Conservation (phyloP, 2,329 filamentous ascomycete genomes). For the Cladophialophora carrionii region DNA sequence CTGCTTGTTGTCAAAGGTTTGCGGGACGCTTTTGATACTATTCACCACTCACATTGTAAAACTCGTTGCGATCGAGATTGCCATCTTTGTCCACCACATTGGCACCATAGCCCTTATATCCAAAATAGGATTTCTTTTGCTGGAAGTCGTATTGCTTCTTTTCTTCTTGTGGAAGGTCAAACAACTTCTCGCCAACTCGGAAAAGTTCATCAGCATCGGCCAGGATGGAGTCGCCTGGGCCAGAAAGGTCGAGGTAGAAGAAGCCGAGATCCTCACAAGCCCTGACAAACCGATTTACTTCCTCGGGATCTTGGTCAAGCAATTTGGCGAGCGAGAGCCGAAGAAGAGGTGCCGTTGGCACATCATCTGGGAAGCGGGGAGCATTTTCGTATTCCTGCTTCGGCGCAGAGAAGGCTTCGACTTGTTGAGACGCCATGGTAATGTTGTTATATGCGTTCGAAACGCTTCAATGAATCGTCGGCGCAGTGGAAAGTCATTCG, state of each 20-base stretch:
- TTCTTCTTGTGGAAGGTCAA: conserved; percentile 55
- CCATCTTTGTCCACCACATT: conserved; percentile 54
- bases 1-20: conserved; percentile 37
- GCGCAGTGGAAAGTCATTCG: conserved; percentile 7
- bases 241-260: conserved; percentile 59
- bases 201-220: conserved; percentile 53
- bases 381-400: conserved; percentile 25
- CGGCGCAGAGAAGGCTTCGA: conserved; percentile 30
- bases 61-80: conserved; percentile 57
- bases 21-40: neutral
- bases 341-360: conserved; percentile 51
- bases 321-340: conserved; percentile 49
- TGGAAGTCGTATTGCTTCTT: conserved; percentile 60
- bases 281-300: conserved; percentile 45
- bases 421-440: conserved; percentile 25
- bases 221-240: conserved; percentile 49
- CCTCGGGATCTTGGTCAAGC: conserved; percentile 43
- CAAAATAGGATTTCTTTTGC: conserved; percentile 56
- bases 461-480: neutral
- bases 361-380: conserved; percentile 49
- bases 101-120: conserved; percentile 56
- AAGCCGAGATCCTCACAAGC: conserved; percentile 58
- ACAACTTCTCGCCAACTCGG: conserved; percentile 51
- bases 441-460: neutral
- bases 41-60: conserved; percentile 54